Conservation (phyloP, 805 yeast species). For the Saccharomycopsis microspora region DNA sequence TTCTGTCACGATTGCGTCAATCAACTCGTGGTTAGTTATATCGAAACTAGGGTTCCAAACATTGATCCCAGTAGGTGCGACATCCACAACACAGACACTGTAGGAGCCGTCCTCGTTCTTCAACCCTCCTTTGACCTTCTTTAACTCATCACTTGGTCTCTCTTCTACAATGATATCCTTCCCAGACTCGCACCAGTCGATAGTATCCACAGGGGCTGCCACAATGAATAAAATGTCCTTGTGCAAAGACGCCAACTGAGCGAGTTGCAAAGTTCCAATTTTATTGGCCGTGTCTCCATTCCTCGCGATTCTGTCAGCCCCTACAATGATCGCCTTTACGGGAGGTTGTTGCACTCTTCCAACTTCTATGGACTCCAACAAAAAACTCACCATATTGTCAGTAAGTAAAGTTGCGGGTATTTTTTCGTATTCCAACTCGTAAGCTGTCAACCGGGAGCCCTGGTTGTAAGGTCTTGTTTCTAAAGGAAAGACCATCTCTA, state of each 20-base stretch:
- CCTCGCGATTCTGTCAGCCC: conserved; percentile 87
- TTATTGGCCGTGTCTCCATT: conserved; percentile 97
- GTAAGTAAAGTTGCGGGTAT: conserved; percentile 86
- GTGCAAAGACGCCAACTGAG: conserved; percentile 55
- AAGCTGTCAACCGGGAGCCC: conserved; percentile 89
- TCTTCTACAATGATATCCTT: conserved; percentile 76
- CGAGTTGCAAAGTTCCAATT: conserved; percentile 88
- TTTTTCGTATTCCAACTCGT: conserved; percentile 72
- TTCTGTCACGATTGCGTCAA: conserved; percentile 88
- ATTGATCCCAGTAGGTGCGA: conserved; percentile 73
- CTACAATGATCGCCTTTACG: conserved; percentile 81
- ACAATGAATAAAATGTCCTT: conserved; percentile 73
- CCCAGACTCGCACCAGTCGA: conserved; percentile 65
- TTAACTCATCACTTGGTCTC: conserved; percentile 72
- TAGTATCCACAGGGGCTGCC: conserved; percentile 91
- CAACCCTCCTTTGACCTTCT: conserved; percentile 60
- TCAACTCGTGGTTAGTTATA: conserved; percentile 72
- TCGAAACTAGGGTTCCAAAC: conserved; percentile 98
- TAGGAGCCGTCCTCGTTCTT: conserved; percentile 23
- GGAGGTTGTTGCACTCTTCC: conserved; percentile 31
- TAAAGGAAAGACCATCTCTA: conserved; percentile 71
- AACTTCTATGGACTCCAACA: conserved; percentile 34
- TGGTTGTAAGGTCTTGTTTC: conserved; percentile 97
- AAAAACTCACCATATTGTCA: conserved; percentile 83
- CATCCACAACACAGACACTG: conserved; percentile 41